These are phyloP conservation scores for Populus hybrid DNA, from an alignment of 441 rosid species.

Conservation along the genomic window DNA sequence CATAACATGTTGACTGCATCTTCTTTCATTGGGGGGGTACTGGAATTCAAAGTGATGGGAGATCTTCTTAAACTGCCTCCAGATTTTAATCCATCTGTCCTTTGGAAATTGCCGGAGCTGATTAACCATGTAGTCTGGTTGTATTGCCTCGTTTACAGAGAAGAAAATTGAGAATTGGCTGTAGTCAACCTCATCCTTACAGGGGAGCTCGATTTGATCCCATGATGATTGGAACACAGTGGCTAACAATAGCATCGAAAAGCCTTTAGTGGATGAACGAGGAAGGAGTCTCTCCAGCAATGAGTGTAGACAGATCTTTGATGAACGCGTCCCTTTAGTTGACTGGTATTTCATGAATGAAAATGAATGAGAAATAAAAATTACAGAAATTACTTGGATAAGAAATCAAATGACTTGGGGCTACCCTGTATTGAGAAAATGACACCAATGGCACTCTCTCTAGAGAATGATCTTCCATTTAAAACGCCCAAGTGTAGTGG, in stretches of 20 bases:
- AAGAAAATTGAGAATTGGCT: conserved; percentile 10
- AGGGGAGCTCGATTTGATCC: conserved; percentile 62
- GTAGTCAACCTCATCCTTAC: conserved; percentile 61
- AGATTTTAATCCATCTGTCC: conserved; percentile 59
- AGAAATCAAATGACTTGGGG: no score
- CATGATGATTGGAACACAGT: not conserved
- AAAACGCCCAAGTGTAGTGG: no score
- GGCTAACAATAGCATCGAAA: no score
- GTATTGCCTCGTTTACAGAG: no score
- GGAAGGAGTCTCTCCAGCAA: not conserved
- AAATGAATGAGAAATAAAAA: no score
- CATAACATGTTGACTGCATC: conserved; percentile 84
- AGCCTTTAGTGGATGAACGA: no score
- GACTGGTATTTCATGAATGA: no score
- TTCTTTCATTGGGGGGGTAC: conserved; percentile 73
- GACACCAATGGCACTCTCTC: no score
- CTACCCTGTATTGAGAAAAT: no score
- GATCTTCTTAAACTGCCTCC: conserved; percentile 49
- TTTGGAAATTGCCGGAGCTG: conserved; percentile 54
- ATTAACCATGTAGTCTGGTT: conserved; percentile 51
- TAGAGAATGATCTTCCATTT: no score
- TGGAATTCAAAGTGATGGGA: conserved; percentile 80
- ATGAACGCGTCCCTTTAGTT: not conserved
- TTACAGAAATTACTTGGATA: no score
- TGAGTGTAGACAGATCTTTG: not conserved